Conservation (phyloP, 164 flowering plant species). For the Vitis cinerea region DNA sequence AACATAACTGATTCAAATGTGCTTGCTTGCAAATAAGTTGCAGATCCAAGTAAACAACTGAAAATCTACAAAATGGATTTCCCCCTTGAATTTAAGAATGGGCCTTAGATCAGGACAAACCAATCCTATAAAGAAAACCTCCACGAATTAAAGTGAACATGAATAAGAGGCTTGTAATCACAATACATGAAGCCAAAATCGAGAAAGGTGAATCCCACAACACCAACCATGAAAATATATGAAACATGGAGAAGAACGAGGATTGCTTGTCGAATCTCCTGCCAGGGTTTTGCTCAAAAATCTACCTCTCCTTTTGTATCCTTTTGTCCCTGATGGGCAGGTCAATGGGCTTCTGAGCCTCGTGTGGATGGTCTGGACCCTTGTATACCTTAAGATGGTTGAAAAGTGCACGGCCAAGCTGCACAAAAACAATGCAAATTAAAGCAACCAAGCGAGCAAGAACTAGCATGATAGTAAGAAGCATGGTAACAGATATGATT, state of each 20-base stretch:
- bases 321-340: constrained; percentile 94
- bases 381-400: constrained; percentile 93
- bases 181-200: background rate
- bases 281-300: constrained; percentile 2
- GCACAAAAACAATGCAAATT: constrained; percentile 24
- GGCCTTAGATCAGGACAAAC: background rate
- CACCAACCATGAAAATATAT: background rate
- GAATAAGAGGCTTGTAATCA: background rate
- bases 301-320: constrained; percentile 53
- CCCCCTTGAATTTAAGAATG: background rate
- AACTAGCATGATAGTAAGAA: too few species aligned
- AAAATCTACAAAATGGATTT: background rate
- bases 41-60: too few species aligned
- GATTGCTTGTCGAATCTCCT: background rate
- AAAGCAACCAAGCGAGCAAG: too few species aligned
- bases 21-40: too few species aligned
- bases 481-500: too few species aligned
- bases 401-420: constrained; percentile 92
- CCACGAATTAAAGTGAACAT: background rate
- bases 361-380: constrained; percentile 92
- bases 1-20: too few species aligned
- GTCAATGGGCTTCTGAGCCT: constrained; percentile 84
- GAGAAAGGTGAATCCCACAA: background rate
- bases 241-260: background rate
- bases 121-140: background rate